Evolutionary conservation across 2,329 filamentous ascomycete genomes (phyloP).

Genomic region (Xylariaceae sp.): DNA sequence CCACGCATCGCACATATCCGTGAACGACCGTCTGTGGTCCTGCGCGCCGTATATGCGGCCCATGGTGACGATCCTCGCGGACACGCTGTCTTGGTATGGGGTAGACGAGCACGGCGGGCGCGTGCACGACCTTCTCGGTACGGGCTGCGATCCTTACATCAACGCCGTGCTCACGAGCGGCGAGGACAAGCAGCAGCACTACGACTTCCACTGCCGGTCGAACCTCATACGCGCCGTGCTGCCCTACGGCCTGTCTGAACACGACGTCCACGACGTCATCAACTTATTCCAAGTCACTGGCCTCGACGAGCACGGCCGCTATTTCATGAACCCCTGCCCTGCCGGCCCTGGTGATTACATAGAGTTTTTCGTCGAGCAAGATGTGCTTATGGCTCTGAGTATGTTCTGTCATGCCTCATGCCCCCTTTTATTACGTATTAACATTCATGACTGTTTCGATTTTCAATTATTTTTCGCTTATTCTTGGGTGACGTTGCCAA

Average conservation of each 20-base stretch:
- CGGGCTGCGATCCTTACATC: conserved; percentile 85
- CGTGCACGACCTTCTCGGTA: conserved; percentile 82
- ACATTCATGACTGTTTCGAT: no score
- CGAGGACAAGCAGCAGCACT: conserved; percentile 50
- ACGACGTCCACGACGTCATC: conserved; percentile 83
- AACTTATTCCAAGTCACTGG: conserved; percentile 89
- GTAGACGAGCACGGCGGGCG: conserved; percentile 68
- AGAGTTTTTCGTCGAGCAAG: conserved; percentile 82
- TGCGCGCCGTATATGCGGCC: conserved; percentile 79
- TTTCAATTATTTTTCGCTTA: no score
- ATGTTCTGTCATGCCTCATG: no score
- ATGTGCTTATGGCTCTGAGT: conserved; percentile 69
- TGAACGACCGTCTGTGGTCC: conserved; percentile 78
- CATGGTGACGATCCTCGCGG: conserved; percentile 72
- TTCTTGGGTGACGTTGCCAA: no score
- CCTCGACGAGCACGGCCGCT: conserved; percentile 72
- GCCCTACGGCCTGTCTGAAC: conserved; percentile 71
- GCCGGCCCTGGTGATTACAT: conserved; percentile 65
- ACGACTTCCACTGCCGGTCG: conserved; percentile 85
- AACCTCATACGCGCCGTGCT: conserved; percentile 78
- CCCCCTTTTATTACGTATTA: no score
- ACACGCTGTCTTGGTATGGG: conserved; percentile 70
- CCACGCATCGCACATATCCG: conserved; percentile 75
- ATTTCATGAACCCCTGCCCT: conserved; percentile 75
- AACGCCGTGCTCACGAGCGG: conserved; percentile 67